These are phyloP conservation scores for Ilyonectria mors-panacis DNA, from an alignment of 2,329 filamentous ascomycete species.

Conservation along the genomic window DNA sequence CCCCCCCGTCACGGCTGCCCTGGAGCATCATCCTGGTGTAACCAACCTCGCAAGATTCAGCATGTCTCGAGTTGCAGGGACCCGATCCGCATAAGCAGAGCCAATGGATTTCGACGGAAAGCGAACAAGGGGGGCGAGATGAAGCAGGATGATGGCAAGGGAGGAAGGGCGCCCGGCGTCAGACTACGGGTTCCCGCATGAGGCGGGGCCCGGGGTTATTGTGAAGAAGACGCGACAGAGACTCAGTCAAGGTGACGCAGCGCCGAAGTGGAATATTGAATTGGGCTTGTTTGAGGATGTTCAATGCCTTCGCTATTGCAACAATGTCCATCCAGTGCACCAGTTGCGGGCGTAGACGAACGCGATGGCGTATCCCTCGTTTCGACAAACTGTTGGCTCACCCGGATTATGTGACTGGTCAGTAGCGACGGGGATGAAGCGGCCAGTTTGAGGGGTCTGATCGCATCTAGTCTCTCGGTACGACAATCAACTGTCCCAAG, in stretches of 20 bases:
- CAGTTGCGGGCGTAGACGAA: constrained; percentile 13
- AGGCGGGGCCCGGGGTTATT: constrained; percentile 17
- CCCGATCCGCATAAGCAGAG: constrained; percentile 19
- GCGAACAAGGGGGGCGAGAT: constrained; percentile 25
- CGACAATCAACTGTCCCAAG: background rate
- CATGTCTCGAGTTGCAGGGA: constrained; percentile 30
- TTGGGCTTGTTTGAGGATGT: constrained; percentile 9
- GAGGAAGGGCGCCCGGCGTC: background rate
- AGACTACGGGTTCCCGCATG: constrained; percentile 33
- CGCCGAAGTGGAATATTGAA: constrained; percentile 32
- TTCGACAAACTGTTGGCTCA: background rate
- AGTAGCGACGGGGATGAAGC: background rate
- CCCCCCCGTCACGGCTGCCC: background rate
- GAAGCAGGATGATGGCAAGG: constrained; percentile 15
- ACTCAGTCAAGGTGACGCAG: constrained; percentile 30
- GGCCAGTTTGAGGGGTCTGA: constrained; percentile 8
- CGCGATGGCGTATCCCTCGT: constrained; percentile 14
- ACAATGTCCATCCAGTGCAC: background rate
- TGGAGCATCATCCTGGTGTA: constrained; percentile 19
- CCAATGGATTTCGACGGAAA: constrained; percentile 27
- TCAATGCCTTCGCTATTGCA: background rate
- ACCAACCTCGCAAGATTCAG: constrained; percentile 30
- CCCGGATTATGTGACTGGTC: constrained; percentile 25
- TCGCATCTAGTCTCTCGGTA: constrained; percentile 15
- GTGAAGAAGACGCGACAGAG: constrained; percentile 19